Conservation (phyloP, 83 land plant species). For the Picea engelmannii region DNA sequence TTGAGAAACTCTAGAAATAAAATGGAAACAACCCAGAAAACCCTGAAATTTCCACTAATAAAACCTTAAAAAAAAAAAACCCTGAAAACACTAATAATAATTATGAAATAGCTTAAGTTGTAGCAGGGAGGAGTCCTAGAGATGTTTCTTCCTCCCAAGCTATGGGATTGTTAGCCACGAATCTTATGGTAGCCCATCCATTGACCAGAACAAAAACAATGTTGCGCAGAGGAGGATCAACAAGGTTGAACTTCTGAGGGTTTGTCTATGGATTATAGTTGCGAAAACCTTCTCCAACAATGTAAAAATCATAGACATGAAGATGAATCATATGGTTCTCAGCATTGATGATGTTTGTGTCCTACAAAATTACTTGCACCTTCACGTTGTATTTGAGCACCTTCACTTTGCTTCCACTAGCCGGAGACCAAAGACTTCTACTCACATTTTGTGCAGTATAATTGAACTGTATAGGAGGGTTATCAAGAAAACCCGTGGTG, state of each 20-base stretch:
- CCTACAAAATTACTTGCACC: slow-evolving; percentile 56
- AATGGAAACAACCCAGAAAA: too few species aligned
- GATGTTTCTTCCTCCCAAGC: too few species aligned
- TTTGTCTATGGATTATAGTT: slow-evolving; percentile 13
- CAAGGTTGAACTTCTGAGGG: slow-evolving; percentile 14
- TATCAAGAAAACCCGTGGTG: slow-evolving; percentile 30
- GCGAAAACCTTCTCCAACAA: slow-evolving; percentile 23
- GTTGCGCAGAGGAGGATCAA: too few species aligned
- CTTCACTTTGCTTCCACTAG: slow-evolving; percentile 23
- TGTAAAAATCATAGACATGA: slow-evolving; percentile 56
- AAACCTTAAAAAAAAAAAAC: too few species aligned
- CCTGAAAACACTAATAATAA: too few species aligned
- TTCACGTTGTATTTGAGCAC: too few species aligned
- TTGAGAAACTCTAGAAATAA: too few species aligned
- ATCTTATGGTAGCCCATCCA: slow-evolving; percentile 28
- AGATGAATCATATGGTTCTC: too few species aligned
- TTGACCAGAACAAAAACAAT: slow-evolving; percentile 20
- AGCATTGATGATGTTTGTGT: slow-evolving; percentile 29
- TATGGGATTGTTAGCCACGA: slow-evolving; percentile 22
- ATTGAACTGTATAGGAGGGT: slow-evolving; percentile 31
- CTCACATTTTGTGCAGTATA: slow-evolving; percentile 20
- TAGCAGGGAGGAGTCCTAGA: too few species aligned
- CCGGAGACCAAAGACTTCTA: not conserved
- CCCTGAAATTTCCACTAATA: too few species aligned
- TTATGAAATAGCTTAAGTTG: too few species aligned